Conservation (phyloP, 257 asterid species). For the Fraxinus excelsior region DNA sequence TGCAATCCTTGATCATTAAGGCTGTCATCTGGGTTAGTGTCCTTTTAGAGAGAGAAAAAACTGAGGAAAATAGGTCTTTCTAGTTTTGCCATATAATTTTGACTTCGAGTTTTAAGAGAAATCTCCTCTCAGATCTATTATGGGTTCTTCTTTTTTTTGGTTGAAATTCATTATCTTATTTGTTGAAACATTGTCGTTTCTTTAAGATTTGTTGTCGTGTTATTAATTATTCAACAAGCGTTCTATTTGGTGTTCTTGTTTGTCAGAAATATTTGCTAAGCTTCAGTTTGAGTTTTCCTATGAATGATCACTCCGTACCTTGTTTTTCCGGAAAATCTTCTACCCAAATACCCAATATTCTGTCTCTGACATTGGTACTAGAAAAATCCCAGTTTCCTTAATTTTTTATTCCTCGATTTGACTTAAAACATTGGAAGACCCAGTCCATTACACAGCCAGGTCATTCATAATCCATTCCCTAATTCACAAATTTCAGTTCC, state of each 20-base stretch:
- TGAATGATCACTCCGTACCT: conserved; percentile 25
- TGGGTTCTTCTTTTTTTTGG: neutral
- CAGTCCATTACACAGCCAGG: conserved; percentile 40
- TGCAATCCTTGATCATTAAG: conserved; percentile 19
- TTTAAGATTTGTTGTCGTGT: conserved; percentile 23
- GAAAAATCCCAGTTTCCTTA: conserved; percentile 37
- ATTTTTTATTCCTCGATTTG: conserved; percentile 19
- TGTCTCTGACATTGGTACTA: conserved; percentile 21
- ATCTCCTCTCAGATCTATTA: neutral
- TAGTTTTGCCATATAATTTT: conserved; percentile 2
- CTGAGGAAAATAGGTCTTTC: conserved; percentile 5
- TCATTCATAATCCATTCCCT: conserved; percentile 42
- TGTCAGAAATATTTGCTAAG: conserved; percentile 16
- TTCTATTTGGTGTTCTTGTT: conserved; percentile 9
- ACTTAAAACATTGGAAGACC: conserved; percentile 38
- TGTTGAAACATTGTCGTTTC: conserved; percentile 27
- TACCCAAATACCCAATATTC: neutral
- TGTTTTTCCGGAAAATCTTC: conserved; percentile 33
- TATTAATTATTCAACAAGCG: conserved; percentile 15
- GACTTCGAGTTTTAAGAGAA: neutral
- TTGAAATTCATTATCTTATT: conserved; percentile 14
- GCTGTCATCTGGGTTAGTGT: conserved; percentile 23
- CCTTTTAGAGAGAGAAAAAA: conserved; percentile 23
- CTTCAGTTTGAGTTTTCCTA: conserved; percentile 16
- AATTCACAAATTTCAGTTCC: conserved; percentile 26